phyloP scores from a whole-genome alignment of 2,329 filamentous ascomycete genomes.

The Juglanconis sp. region DNA sequence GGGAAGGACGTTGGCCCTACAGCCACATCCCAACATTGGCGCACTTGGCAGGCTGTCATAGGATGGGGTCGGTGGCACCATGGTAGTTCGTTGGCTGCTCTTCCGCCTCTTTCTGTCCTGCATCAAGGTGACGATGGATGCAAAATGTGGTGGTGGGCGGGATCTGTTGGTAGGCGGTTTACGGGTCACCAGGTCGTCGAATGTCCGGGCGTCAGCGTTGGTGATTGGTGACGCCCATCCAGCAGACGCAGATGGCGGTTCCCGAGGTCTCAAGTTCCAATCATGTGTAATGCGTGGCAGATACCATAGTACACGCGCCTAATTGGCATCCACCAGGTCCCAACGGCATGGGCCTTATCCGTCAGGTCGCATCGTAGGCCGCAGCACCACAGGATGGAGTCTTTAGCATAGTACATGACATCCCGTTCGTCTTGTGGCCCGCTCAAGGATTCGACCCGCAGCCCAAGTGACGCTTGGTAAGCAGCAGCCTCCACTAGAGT shows the following conservation, averaged over 20 bases:
- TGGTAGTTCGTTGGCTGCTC: constrained; percentile 6
- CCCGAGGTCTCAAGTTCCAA: not conserved
- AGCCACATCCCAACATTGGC: not conserved
- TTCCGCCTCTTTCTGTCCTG: not conserved
- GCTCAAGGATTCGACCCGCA: not conserved
- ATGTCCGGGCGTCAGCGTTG: constrained; percentile 1
- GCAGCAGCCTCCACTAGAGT: not conserved
- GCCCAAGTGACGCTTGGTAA: not conserved
- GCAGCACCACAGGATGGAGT: constrained; percentile 8
- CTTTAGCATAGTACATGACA: not conserved
- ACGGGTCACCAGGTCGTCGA: constrained; percentile 10
- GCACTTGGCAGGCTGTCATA: not conserved
- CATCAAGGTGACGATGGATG: not conserved
- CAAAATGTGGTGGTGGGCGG: constrained; percentile 2
- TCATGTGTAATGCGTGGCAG: not conserved
- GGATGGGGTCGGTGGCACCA: not conserved
- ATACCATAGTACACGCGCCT: not conserved
- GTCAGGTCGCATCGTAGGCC: constrained; percentile 17
- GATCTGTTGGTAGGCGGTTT: not conserved
- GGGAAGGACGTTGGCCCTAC: not conserved
- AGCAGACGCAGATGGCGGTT: constrained; percentile 5
- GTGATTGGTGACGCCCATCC: constrained; percentile 8
- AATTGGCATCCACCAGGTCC: constrained; percentile 6
- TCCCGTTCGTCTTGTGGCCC: not conserved
- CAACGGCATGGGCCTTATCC: constrained; percentile 15